These are phyloP conservation scores for Hymenoscyphus fructigenus DNA, from an alignment of 2,329 filamentous ascomycete genomes.

Conservation along the genomic window DNA sequence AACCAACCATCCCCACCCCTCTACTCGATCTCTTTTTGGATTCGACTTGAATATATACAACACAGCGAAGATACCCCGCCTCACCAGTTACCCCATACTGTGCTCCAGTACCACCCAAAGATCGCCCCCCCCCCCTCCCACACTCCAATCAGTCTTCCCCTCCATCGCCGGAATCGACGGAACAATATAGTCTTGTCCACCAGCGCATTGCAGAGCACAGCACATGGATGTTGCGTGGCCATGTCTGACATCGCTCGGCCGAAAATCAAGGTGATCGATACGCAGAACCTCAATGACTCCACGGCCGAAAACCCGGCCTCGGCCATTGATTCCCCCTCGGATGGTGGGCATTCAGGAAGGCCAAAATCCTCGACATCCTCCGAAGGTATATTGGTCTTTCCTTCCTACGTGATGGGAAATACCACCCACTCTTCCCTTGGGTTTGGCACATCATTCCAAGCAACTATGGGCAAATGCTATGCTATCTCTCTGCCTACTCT, in stretches of 20 bases:
- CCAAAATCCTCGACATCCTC: constrained; percentile 34
- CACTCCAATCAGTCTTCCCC: background rate
- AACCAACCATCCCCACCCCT: background rate
- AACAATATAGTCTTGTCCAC: background rate
- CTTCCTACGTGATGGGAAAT: background rate
- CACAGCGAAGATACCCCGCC: background rate
- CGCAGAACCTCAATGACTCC: constrained; percentile 25
- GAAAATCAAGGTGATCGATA: constrained; percentile 35
- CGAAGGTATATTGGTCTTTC: constrained; percentile 30
- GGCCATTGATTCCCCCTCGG: constrained; percentile 31
- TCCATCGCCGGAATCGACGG: background rate
- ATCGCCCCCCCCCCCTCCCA: too few species aligned
- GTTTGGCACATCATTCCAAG: background rate
- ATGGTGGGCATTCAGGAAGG: constrained; percentile 29
- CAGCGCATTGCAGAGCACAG: background rate
- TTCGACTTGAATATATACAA: background rate
- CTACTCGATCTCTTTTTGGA: background rate
- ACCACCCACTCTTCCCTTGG: background rate
- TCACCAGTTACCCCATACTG: background rate
- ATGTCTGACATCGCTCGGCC: constrained; percentile 35
- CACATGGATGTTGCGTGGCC: constrained; percentile 28
- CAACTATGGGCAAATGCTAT: background rate
- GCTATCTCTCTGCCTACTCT: constrained; percentile 17
- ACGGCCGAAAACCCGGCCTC: constrained; percentile 18
- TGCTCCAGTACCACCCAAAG: too few species aligned